phyloP scores from a whole-genome alignment of 2,329 filamentous ascomycete species.

The Pseudogymnoascus sp. region DNA sequence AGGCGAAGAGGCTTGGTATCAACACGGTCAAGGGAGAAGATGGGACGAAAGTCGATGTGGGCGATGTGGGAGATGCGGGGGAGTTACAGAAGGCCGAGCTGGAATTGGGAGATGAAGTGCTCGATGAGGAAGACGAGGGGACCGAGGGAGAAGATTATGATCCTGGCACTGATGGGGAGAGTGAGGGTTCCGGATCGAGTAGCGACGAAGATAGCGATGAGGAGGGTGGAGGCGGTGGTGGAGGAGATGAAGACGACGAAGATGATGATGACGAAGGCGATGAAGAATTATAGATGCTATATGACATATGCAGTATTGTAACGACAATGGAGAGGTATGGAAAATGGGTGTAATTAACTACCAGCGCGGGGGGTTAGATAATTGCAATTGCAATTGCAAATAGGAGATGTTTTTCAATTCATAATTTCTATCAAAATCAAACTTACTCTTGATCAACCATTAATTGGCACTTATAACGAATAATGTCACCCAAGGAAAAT shows the following conservation, averaged over 20 bases:
- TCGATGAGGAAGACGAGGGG: slow-evolving; percentile 55
- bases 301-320: slow-evolving; percentile 1
- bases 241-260: slow-evolving; percentile 41
- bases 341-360: not conserved
- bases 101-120: slow-evolving; percentile 35
- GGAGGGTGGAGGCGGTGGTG: slow-evolving; percentile 30
- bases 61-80: slow-evolving; percentile 33
- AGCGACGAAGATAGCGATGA: slow-evolving; percentile 25
- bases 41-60: slow-evolving; percentile 34
- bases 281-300: slow-evolving; percentile 19
- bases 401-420: not conserved
- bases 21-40: slow-evolving; percentile 41
- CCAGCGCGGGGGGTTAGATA: not conserved
- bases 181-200: slow-evolving; percentile 48
- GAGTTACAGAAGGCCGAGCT: slow-evolving; percentile 27
- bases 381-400: not conserved
- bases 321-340: not conserved
- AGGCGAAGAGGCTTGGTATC: slow-evolving; percentile 56
- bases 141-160: slow-evolving; percentile 63
- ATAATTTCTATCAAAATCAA: not conserved
- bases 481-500: not conserved
- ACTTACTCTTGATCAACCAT: not conserved
- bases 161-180: slow-evolving; percentile 46
- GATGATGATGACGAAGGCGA: slow-evolving; percentile 23
- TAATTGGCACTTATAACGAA: not conserved